Evolutionary conservation across 306 rosid species (phyloP), one percentile per base, ranked within the genome.

Genomic region (Fagus sylvatica): DNA sequence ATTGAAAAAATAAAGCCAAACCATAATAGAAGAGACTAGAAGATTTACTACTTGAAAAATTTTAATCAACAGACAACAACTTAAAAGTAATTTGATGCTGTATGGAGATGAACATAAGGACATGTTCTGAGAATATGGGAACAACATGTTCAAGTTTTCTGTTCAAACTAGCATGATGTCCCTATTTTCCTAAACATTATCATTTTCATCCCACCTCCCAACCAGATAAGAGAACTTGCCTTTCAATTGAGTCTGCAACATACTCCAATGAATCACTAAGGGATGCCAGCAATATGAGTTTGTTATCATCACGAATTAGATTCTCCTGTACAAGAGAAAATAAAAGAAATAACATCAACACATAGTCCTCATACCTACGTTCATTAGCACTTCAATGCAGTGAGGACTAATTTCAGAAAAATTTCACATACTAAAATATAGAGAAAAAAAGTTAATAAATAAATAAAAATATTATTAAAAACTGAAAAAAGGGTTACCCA

Each of bases 261-360:
- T 86, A 96, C 90, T 93, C 99, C 88, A 96, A 87, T 16, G 99
- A 96, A 78, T 96, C 99, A 73, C 99, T 93, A 43, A 96, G 99
- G 74, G 99, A 96, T 77, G 98, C 97, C 85, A 96, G 87, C 91
- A 96, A 86, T 84, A 96, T 91, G 74, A 96, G 94, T 79, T 91
- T 96, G 89, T 87, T 93, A 82, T 93, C 98, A 84, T 93, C 99
- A 74, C 91, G 99, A 73, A 96, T 96, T 55, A 96, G 88, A 85
- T 96, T 90, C 82, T 96, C 99, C 99, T 96, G 88, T 67, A 81
- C 46, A 39, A 86, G 75, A 72, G 55, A 73, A 57, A 80, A 68
- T 71, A 30, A 68, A 77, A 73, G 43, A 67, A 77, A 33, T 51
- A 34, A 68, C 19, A 40, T 75, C 64, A 78, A 78, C 49, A 64